These are phyloP conservation scores for Flaveria brownii DNA, from an alignment of 129 eudicot species.

Conservation along the genomic window DNA sequence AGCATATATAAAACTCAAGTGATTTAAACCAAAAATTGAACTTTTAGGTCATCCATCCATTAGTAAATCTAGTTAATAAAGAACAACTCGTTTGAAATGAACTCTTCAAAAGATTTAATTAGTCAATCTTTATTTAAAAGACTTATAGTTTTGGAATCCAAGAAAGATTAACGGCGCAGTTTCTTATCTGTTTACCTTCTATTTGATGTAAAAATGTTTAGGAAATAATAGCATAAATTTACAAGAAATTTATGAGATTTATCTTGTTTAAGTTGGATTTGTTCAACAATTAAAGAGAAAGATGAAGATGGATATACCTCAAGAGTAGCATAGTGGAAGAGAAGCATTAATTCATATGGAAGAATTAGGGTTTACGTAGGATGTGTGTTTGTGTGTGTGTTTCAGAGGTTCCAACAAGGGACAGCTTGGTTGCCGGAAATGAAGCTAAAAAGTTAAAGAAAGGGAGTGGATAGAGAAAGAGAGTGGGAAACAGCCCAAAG, in stretches of 20 bases:
- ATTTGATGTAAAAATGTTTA: neutral
- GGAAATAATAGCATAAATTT: too few relatives aligned
- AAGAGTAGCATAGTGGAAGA: slow-evolving; percentile 26
- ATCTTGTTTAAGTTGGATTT: neutral
- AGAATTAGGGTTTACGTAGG: slow-evolving; percentile 5
- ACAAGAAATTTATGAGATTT: neutral
- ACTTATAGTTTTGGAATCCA: too few relatives aligned
- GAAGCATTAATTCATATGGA: slow-evolving; percentile 21
- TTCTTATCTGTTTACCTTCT: too few relatives aligned
- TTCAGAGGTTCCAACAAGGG: slow-evolving; percentile 74
- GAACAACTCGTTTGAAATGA: neutral
- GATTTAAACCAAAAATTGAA: too few relatives aligned
- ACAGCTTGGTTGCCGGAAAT: slow-evolving; percentile 81
- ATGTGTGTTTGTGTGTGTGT: slow-evolving; percentile 34
- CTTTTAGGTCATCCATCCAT: neutral
- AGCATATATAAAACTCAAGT: neutral
- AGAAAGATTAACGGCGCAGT: too few relatives aligned
- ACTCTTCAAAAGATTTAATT: neutral
- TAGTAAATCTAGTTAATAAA: slow-evolving; percentile 9
- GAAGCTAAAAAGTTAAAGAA: slow-evolving; percentile 52
- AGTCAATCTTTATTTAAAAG: too few relatives aligned
- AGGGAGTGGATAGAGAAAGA: slow-evolving; percentile 24
- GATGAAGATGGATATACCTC: slow-evolving; percentile 25
- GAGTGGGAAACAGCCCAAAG: slow-evolving; percentile 54
- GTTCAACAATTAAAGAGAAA: neutral